phyloP scores from a whole-genome alignment of 805 yeast genomes.

The Spathaspora girioi region DNA sequence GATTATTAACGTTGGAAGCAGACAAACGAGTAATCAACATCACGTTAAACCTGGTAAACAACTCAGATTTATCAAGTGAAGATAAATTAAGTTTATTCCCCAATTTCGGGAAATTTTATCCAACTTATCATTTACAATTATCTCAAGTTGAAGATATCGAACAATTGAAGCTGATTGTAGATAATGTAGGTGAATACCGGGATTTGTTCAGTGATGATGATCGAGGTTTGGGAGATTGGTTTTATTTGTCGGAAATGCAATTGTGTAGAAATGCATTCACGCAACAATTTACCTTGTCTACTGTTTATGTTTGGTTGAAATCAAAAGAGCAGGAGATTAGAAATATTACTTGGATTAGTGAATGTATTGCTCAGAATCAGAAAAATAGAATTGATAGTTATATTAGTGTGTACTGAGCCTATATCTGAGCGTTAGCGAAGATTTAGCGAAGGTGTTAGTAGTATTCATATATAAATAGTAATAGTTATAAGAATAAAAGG shows the following conservation, averaged over 20 bases:
- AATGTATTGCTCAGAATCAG: conserved; percentile 98
- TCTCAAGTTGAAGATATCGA: conserved; percentile 83
- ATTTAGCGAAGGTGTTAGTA: no score
- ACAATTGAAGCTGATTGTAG: conserved; percentile 64
- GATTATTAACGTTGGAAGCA: conserved; percentile 83
- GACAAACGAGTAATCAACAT: conserved; percentile 94
- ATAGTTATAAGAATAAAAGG: not conserved
- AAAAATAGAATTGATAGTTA: conserved; percentile 89
- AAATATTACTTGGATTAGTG: conserved; percentile 99
- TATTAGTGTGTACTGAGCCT: conserved; percentile 69
- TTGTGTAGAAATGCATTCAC: conserved; percentile 90
- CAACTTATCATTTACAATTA: conserved; percentile 60
- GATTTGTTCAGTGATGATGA: conserved; percentile 44
- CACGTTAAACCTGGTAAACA: conserved; percentile 80
- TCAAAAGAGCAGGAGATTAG: conserved; percentile 95
- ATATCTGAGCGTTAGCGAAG: no score
- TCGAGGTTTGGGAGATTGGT: conserved; percentile 84
- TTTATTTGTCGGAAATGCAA: conserved; percentile 89
- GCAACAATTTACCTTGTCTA: conserved; percentile 87
- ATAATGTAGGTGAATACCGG: conserved; percentile 62
- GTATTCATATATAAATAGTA: not conserved
- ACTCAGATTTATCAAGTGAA: conserved; percentile 68
- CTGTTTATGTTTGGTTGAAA: conserved; percentile 96
- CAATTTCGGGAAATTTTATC: conserved; percentile 74
- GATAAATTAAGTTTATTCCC: conserved; percentile 77